phyloP scores from a whole-genome alignment of 129 eudicot species.

The Arctium lappa region DNA sequence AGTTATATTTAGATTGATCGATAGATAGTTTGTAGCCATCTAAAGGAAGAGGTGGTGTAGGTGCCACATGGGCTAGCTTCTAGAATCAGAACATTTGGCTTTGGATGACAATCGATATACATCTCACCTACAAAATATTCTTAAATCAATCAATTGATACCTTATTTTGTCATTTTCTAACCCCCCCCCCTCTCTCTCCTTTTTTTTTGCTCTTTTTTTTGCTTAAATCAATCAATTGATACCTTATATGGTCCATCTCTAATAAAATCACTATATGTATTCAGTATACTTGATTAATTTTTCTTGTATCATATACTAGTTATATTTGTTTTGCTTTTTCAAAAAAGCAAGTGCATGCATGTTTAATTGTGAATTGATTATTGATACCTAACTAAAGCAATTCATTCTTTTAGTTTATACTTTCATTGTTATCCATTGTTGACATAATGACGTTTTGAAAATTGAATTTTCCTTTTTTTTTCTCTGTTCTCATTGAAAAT shows the following conservation, averaged over 20 bases:
- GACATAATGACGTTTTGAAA: neutral
- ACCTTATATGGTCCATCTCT: neutral
- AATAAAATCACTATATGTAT: neutral
- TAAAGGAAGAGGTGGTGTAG: conserved; percentile 18
- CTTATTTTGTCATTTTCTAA: conserved; percentile 28
- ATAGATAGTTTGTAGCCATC: neutral
- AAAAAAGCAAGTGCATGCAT: too few relatives aligned
- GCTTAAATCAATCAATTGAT: too few relatives aligned
- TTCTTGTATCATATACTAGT: too few relatives aligned
- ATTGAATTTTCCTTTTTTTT: neutral
- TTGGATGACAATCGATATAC: conserved; percentile 20
- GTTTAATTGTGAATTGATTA: neutral
- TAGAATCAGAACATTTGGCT: conserved; percentile 17
- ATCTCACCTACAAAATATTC: conserved; percentile 33
- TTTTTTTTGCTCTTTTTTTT: neutral
- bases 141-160: conserved; percentile 16
- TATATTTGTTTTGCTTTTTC: too few relatives aligned
- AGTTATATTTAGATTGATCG: too few relatives aligned
- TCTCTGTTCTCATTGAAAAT: neutral
- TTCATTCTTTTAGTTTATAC: neutral
- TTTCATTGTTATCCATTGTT: neutral
- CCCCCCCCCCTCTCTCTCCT: neutral
- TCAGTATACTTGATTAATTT: too few relatives aligned
- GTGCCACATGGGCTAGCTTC: conserved; percentile 34
- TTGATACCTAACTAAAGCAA: neutral